Conservation (phyloP, 805 yeast genomes). For the Komagataella pseudopastoris region DNA sequence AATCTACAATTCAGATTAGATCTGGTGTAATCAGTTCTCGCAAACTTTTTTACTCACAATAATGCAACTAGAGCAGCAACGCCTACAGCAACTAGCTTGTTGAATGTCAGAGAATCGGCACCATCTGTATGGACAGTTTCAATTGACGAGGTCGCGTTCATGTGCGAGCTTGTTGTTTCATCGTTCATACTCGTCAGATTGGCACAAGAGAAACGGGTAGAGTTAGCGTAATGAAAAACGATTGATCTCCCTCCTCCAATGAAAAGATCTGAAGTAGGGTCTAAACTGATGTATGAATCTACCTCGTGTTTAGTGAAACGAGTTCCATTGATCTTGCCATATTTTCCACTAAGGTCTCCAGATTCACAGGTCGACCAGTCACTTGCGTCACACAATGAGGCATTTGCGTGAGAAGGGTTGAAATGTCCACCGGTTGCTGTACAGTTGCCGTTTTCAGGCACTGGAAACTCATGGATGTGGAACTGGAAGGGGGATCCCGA, state of each 20-base stretch:
- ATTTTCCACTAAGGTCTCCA: slow-evolving; percentile 35
- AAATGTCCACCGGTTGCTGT: slow-evolving; percentile 28
- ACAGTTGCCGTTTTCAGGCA: slow-evolving; percentile 22
- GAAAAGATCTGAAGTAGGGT: slow-evolving; percentile 21
- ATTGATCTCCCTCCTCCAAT: slow-evolving; percentile 28
- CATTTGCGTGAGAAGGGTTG: slow-evolving; percentile 25
- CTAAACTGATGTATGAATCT: slow-evolving; percentile 28
- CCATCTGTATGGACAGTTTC: neutral
- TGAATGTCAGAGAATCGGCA: neutral
- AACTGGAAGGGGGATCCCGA: slow-evolving; percentile 30
- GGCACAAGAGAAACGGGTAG: slow-evolving; percentile 42
- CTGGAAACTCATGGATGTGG: slow-evolving; percentile 27
- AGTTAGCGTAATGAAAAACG: slow-evolving; percentile 34
- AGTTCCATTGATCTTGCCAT: slow-evolving; percentile 29
- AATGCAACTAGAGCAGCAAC: neutral
- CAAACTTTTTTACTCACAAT: too few species aligned
- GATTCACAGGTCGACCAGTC: slow-evolving; percentile 28
- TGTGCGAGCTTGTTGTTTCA: neutral
- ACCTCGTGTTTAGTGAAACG: slow-evolving; percentile 24
- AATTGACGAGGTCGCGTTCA: neutral
- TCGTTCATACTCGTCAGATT: slow-evolving; percentile 10
- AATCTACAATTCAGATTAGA: too few species aligned
- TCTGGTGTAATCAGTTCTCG: neutral
- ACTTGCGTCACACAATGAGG: slow-evolving; percentile 20
- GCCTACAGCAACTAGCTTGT: neutral